Evolutionary conservation across 495 filamentous ascomycete genomes (phyloP).

Genomic region (Copromyces sp.): DNA sequence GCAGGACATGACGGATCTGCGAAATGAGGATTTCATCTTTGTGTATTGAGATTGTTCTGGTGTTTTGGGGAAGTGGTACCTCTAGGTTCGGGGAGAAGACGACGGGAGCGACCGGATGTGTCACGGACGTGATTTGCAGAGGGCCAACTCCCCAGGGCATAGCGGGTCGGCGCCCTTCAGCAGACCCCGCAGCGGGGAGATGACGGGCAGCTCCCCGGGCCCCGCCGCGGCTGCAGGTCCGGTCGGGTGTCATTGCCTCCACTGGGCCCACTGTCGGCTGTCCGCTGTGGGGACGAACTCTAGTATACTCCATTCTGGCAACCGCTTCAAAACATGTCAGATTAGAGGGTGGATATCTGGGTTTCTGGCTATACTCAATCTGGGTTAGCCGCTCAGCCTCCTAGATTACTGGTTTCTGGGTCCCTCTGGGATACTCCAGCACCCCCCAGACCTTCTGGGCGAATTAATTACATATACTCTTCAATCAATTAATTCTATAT

Average conservation of each 20-base stretch:
- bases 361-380: too few species aligned
- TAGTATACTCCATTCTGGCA: neutral
- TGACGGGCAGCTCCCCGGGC: neutral
- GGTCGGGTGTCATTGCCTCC: neutral
- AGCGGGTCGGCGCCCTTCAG: neutral
- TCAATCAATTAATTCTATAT: too few species aligned
- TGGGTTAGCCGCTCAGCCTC: too few species aligned
- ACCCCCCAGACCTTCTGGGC: too few species aligned
- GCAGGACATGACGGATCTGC: conserved; percentile 43
- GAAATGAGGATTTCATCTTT: conserved; percentile 51
- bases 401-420: too few species aligned
- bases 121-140: neutral
- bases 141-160: neutral
- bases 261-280: neutral
- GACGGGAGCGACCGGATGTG: too few species aligned
- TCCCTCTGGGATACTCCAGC: too few species aligned
- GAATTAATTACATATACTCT: too few species aligned
- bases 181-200: neutral
- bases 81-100: too few species aligned
- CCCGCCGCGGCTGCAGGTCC: neutral
- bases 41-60: conserved; percentile 32
- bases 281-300: neutral
- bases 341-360: too few species aligned
- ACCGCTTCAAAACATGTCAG: neutral
- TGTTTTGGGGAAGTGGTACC: neutral